Base-by-base conservation (phyloP, 257 asterid genomes). In the Plantago major region DNA sequence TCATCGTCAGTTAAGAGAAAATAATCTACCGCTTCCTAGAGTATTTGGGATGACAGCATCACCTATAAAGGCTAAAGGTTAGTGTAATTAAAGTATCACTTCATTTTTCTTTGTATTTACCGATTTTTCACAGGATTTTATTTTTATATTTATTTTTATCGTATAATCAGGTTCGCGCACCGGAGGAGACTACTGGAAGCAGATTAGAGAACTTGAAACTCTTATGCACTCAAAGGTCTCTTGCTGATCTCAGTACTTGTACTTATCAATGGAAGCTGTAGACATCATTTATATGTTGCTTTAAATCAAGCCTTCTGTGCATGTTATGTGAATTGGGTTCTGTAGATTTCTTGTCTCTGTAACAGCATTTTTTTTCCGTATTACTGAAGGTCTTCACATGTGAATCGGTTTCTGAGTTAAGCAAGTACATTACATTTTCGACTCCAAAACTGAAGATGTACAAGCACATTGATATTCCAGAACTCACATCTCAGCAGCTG, bases 21-120 rank as follows among this genome's bases (percentile, higher is more conserved):
- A 71, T 10, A 38, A 58, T 49, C 43, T 12, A 40, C 62, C 55
- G 56, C 90, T 84, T 75, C 98, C 98, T 68, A 79, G 90, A 82
- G 63, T 90, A 49, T 85, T 90, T 60, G 96, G 98, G 69, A 90
- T 88, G 96, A 90, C 96, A 51, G 98, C 98, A 60, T 88, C 94
- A 50, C 98, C 95, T 42, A 86, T 91, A 68, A 91, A 91, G 77
- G 78, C 95, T 19, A 91, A 91, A 84, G 91, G 98, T 84, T 55
- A 10, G 51, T 26, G 42, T 47, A 57, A 43, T 61, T 13, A 48
- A 51, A 26, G 16, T 61, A 63, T 40, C 37, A 47, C 50, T 22
- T 46, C 3, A n/a, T 42, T 6, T 7, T 66, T 43, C 55, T 7
- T n/a, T 6, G 59, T 60, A 6, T 52, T 10, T 64, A 22, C 57